phyloP scores from a whole-genome alignment of 2,329 filamentous ascomycete species.

The Ophiocordyceps robertsii region DNA sequence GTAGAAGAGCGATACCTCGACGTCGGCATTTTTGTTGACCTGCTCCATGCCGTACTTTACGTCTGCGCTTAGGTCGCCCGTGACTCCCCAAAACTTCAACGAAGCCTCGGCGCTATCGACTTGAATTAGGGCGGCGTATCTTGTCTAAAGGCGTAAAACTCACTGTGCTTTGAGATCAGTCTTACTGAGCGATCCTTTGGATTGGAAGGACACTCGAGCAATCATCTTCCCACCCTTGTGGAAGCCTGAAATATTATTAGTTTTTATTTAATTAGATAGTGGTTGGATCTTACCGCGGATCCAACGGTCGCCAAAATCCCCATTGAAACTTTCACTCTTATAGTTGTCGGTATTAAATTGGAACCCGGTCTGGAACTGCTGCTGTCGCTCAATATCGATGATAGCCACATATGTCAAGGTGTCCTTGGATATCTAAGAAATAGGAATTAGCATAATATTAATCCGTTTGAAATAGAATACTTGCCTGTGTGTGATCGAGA shows the following conservation, averaged over 20 bases:
- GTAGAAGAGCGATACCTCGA: constrained; percentile 1
- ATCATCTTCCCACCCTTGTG: neutral
- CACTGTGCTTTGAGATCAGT: neutral
- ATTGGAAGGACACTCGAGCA: neutral
- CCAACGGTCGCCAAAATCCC: constrained; percentile 2
- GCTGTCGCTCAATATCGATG: neutral
- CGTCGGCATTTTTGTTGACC: neutral
- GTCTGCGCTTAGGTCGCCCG: neutral
- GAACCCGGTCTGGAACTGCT: neutral
- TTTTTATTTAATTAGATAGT: neutral
- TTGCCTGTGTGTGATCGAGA: neutral
- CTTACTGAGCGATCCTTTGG: neutral
- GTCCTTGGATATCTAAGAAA: neutral
- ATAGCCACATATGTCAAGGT: neutral
- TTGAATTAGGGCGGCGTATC: neutral
- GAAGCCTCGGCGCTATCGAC: neutral
- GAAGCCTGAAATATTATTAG: neutral
- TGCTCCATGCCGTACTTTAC: neutral
- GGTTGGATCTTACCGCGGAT: neutral
- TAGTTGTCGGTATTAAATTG: neutral
- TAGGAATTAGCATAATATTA: too few relatives aligned
- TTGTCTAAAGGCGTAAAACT: neutral
- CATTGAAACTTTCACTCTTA: neutral
- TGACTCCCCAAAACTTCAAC: neutral
- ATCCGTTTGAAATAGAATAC: neutral